These are phyloP conservation scores for Metschnikowia vanudenii DNA, from an alignment of 805 yeast species.

Conservation along the genomic window DNA sequence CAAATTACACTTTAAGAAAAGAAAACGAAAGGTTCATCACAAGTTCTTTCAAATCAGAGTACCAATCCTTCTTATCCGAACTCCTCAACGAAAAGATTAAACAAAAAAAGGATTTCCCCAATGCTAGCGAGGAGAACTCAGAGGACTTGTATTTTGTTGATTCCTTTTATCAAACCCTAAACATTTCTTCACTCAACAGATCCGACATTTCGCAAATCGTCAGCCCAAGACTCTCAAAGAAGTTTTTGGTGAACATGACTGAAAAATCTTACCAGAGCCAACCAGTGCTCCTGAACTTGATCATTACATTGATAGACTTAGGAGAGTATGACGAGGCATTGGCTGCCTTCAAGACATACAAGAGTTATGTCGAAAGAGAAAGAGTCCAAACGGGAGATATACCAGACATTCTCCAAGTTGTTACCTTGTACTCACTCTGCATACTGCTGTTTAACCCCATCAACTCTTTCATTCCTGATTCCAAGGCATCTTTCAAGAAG, in stretches of 20 bases:
- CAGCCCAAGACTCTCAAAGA: conserved; percentile 27
- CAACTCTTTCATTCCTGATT: conserved; percentile 23
- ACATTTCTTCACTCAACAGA: conserved; percentile 21
- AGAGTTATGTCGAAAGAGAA: conserved; percentile 33
- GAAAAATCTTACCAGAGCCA: conserved; percentile 39
- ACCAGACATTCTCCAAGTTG: conserved; percentile 32
- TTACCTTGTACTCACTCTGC: conserved; percentile 35
- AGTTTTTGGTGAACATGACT: conserved; percentile 30
- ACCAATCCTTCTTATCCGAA: conserved; percentile 24
- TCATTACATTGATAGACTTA: conserved; percentile 32
- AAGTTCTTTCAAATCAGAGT: conserved; percentile 27
- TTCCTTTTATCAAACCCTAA: conserved; percentile 31
- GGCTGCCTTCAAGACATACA: conserved; percentile 41
- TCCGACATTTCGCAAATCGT: conserved; percentile 16
- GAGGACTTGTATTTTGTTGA: conserved; percentile 28
- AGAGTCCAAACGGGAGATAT: conserved; percentile 33
- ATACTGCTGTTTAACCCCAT: conserved; percentile 37
- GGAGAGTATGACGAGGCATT: conserved; percentile 44
- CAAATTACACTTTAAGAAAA: conserved; percentile 28
- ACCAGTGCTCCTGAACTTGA: conserved; percentile 30
- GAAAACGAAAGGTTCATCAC: conserved; percentile 19
- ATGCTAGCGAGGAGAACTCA: conserved; percentile 24
- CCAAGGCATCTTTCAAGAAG: conserved; percentile 11
- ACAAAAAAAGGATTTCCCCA: conserved; percentile 27
- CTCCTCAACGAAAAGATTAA: conserved; percentile 17